Evolutionary conservation across 345 rosid species (phyloP).

Genomic region (Arabidopsis thaliana): DNA sequence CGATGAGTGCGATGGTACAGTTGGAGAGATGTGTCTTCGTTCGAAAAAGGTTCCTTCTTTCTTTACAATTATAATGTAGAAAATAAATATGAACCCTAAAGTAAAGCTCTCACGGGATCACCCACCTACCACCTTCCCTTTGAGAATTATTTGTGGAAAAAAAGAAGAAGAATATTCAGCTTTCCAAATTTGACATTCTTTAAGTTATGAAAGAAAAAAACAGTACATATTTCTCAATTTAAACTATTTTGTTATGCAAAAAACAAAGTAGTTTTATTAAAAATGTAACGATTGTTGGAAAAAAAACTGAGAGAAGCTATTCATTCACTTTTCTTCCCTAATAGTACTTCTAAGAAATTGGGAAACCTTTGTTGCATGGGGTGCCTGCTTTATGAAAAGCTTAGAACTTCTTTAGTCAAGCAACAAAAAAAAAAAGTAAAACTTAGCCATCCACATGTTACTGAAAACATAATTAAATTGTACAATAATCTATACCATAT

Average conservation of each 20-base stretch:
- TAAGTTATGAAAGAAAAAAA: neutral
- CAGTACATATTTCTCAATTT: neutral
- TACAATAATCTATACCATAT: neutral
- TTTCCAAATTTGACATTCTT: constrained; percentile 36
- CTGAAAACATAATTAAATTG: neutral
- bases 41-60: constrained; percentile 36
- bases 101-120: constrained; percentile 34
- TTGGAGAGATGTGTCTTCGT: constrained; percentile 40
- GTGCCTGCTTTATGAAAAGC: constrained; percentile 32
- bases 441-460: constrained; percentile 30
- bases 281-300: neutral
- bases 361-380: constrained; percentile 31
- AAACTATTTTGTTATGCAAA: constrained; percentile 9
- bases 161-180: constrained; percentile 31
- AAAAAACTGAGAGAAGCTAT: too few relatives aligned
- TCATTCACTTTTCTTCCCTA: neutral
- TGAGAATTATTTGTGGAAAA: constrained; percentile 28
- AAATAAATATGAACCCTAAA: constrained; percentile 10
- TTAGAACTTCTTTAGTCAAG: constrained; percentile 23
- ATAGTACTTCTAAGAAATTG: constrained; percentile 9
- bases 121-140: constrained; percentile 25
- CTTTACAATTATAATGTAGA: constrained; percentile 8
- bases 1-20: constrained; percentile 48
- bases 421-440: constrained; percentile 8
- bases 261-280: neutral